Evolutionary conservation across 2,329 filamentous ascomycete species (phyloP), one percentile per base, ranked within the genome.

Genomic region (Fusarium transvaalense): DNA sequence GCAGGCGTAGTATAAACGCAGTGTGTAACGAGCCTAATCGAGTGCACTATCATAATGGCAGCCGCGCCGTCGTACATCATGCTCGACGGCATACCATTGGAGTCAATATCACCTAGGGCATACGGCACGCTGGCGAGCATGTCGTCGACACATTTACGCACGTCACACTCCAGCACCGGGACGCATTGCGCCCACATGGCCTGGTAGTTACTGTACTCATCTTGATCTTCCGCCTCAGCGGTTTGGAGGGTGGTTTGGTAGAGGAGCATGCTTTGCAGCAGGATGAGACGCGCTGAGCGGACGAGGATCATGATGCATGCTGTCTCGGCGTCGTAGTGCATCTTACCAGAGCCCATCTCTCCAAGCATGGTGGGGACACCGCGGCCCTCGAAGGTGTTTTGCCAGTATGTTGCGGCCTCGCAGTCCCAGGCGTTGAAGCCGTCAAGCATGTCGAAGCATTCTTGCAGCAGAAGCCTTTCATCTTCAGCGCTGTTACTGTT

Each of bases 281-380:
- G 42, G 2, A 78, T 77, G 3, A 78, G 68, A 2, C 76, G 72
- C 8, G 75, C 73, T 1, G 77, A 76, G 8, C 77, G 71, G 5
- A 78, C 58, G 12, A 78, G 53, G 23, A 78, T 74, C 34, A 78
- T 75, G 29, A 70, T 77, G 53, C 77, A 78, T 0, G 77, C 77
- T 10, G 76, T 78, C 46, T 77, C 75, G 3, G 70, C 63, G 41
- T 78, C 76, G 55, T 72, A 78, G 53, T 71, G 69, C 5, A 48
- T 66, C 6, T 38, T 60, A 4, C 53, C 66, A 1, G 66, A 56
- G 6, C 42, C 59, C 35, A 77, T 68, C 21, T 75, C 63, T 6
- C 76, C 76, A 6, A 78, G 66, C 1, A 62, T 57, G 2, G 73
- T 76, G 7, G 76, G 76, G 4, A 71, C 58, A 3, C 61, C 66